A percentile compares a stretch with the other conserved stretches of the same genome.
Evolutionary conservation across 192 early-diverging fungal species (phyloP).

Genomic region (Backusella sp.): DNA sequence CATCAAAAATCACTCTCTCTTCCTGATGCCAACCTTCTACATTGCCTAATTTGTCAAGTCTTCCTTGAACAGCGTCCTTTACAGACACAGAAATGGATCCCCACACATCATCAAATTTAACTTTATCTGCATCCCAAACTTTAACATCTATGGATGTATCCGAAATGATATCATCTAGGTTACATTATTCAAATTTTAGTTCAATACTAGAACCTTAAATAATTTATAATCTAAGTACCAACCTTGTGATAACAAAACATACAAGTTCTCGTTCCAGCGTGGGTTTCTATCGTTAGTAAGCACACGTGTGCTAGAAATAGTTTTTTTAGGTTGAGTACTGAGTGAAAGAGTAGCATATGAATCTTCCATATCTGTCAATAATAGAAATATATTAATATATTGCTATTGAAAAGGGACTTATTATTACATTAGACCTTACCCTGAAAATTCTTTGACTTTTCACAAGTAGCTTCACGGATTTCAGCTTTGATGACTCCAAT

Average conservation of each 20-base stretch:
- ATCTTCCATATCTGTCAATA: slow-evolving; percentile 21
- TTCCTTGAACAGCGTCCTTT: slow-evolving; percentile 13
- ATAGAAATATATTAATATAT: neutral
- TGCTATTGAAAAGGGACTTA: neutral
- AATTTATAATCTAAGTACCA: neutral
- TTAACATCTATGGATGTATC: slow-evolving; percentile 24
- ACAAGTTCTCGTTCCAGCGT: slow-evolving; percentile 28
- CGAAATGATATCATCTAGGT: slow-evolving; percentile 22
- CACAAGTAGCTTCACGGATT: slow-evolving; percentile 18
- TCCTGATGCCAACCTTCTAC: slow-evolving; percentile 15
- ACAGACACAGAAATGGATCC: slow-evolving; percentile 18
- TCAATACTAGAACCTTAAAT: neutral
- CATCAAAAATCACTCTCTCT: slow-evolving; percentile 28
- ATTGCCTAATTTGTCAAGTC: slow-evolving; percentile 19
- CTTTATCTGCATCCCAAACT: slow-evolving; percentile 35
- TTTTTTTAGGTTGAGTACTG: slow-evolving; percentile 20
- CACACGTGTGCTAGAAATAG: slow-evolving; percentile 23
- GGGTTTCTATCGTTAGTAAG: slow-evolving; percentile 29
- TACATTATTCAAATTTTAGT: neutral
- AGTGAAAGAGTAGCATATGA: slow-evolving; percentile 25
- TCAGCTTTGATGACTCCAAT: slow-evolving; percentile 35
- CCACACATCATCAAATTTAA: slow-evolving; percentile 27
- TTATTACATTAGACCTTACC: neutral
- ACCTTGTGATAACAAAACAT: slow-evolving; percentile 22
- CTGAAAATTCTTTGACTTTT: slow-evolving; percentile 3